phyloP scores from a whole-genome alignment of 345 rosid genomes.

The Rhizophora apiculata region DNA sequence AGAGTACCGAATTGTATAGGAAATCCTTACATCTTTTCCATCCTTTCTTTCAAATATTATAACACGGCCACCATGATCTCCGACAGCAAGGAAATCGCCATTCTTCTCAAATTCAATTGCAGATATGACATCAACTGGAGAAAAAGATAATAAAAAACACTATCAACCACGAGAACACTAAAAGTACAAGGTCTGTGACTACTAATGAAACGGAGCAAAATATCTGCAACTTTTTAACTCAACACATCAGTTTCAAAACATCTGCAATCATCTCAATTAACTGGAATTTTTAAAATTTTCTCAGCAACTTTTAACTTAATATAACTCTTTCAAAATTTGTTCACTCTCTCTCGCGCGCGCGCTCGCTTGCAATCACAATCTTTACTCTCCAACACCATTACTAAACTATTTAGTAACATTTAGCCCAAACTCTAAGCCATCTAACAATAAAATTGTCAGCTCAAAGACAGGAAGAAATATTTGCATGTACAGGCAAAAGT shows the following conservation, averaged over 20 bases:
- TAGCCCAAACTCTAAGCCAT: too few relatives aligned
- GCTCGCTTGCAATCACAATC: too few relatives aligned
- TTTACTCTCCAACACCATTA: too few relatives aligned
- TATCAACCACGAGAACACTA: background rate
- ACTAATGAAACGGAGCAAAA: background rate
- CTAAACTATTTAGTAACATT: too few relatives aligned
- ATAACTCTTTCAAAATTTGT: too few relatives aligned
- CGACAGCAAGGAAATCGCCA: conserved; percentile 60
- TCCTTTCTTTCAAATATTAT: conserved; percentile 45
- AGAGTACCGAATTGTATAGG: too few relatives aligned
- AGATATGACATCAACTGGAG: conserved; percentile 46
- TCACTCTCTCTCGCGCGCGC: too few relatives aligned
- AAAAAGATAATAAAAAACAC: background rate
- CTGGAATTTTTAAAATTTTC: too few relatives aligned
- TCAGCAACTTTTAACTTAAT: too few relatives aligned
- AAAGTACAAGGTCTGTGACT: background rate
- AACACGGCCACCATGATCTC: conserved; percentile 64
- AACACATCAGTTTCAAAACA: too few relatives aligned
- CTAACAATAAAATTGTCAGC: background rate
- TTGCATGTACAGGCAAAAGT: too few relatives aligned
- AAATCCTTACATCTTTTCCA: conserved; percentile 34
- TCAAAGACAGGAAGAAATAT: background rate
- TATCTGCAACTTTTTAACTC: background rate
- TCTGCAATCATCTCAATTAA: too few relatives aligned
- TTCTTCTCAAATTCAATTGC: conserved; percentile 53